Evolutionary conservation across 2,329 filamentous ascomycete genomes (phyloP), one percentile per base, ranked within the genome.

Genomic region (Verticillium zaregamsianum): DNA sequence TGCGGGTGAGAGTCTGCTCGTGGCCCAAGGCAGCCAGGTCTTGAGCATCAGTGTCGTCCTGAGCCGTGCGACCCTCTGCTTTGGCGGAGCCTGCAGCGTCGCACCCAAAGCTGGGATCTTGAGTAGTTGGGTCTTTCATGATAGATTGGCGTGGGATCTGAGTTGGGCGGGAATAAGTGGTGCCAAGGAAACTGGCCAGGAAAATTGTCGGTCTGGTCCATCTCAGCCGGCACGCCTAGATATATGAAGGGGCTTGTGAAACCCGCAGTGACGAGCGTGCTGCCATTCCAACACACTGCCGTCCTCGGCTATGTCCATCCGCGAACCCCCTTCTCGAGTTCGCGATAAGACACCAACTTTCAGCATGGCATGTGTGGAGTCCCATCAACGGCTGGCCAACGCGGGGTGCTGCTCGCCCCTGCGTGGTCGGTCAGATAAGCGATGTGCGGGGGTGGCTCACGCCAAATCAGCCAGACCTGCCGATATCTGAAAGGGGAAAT

Each of bases 21-120:
- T 79, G 77, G 64, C 77, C 77, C 15, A 79, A 68, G 40, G 70
- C 70, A 32, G 77, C 77, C 28, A 79, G 76, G 60, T 79, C 76
- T 32, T 69, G 69, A 14, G 73, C 75, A 68, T 79, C 77, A 11
- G 31, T 32, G 14, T 57, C 31, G 32, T 23, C 55, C 23, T 37
- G 55, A 12, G 45, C 8, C 14, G n/a, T 57, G 55, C 55, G 55
- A 6, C 55, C 55, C 32, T 57, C 55, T 20, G 55, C 55, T 37
- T 57, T 37, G 55, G 55, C 55, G 31, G 55, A 37, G 33, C 55
- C 55, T 37, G 32, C 32, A 25, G 55, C 32, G 55, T 33, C 20
- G 55, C n/a, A 3, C 12, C 23, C 32, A 31, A 37, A 25, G 31
- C 9, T 57, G 55, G 23, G 20, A 14, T 7, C 20, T 49, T 49